Base-by-base conservation (phyloP, 1,139 yeast genomes). In the Zygosaccharomyces pseudobailii region DNA sequence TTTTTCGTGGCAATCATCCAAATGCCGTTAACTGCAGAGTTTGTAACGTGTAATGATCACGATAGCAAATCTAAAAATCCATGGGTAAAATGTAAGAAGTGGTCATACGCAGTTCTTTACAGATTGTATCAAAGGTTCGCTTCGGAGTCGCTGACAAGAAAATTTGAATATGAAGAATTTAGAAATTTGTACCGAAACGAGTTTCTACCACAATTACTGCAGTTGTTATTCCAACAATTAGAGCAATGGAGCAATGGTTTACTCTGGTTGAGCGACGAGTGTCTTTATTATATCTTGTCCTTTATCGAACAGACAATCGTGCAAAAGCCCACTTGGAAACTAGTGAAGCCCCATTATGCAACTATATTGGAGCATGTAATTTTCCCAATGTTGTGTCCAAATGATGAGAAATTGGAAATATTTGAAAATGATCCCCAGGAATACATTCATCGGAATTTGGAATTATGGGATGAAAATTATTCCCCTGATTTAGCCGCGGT, bases 351-450 rank as follows among this genome's bases (percentile, higher is more conserved):
- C 1, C 87, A 84, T 64, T 75, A 80, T 47, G 79, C 79, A 45
- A 75, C 76, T 13, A 69, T 92, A 42, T 72, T 90, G 23, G 71
- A 83, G 13, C 89, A 84, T 57, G 82, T 92, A 51, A 75, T 90
- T 9, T 89, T 77, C 68, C 97, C 97, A 4, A 67, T 88, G 43
- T 70, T 92, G 44, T 77, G 87, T 53, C 90, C 95, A 7, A 74
- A 78, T 20, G 86, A 85, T 50, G 79, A 76, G 9, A 80, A 79
- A 23, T 71, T 89, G 51, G 95, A 87, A 54, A 69, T 80, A 31
- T 90, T 87, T 69, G 96, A 89, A 53, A 80, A 78, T 52, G 97
- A 92, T 61, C 97, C 97, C 5, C 86, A 80, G 49, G 97, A 90
- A 65, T 92, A 89, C 63, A 86, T 92, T 53, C 90, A 87, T 66